These are phyloP conservation scores for Yamadazyma atmosphaerica DNA, from an alignment of 1,139 yeast genomes.

Conservation along the genomic window DNA sequence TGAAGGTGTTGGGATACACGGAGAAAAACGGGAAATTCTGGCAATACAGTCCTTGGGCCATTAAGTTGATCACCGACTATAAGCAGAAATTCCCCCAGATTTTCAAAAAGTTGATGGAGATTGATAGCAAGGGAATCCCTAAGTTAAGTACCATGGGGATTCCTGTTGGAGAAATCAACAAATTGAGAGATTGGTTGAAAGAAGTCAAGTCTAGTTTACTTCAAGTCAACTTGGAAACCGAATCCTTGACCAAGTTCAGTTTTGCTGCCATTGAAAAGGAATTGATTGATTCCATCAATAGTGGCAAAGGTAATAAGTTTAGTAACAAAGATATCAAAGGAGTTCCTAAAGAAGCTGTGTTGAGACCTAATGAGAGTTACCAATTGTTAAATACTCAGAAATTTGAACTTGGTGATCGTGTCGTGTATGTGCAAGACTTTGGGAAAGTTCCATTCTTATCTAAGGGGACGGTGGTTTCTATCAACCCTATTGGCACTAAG, in stretches of 20 bases:
- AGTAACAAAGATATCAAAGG: conserved; percentile 65
- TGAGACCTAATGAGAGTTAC: conserved; percentile 74
- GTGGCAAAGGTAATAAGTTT: conserved; percentile 34
- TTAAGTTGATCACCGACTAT: conserved; percentile 65
- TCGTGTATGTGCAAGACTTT: conserved; percentile 78
- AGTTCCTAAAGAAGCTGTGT: conserved; percentile 82
- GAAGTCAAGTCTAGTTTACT: conserved; percentile 55
- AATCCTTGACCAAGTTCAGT: conserved; percentile 68
- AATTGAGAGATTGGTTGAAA: conserved; percentile 59
- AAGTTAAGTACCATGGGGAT: conserved; percentile 23
- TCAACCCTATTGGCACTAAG: conserved; percentile 61
- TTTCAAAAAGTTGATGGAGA: conserved; percentile 29
- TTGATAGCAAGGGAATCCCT: conserved; percentile 28
- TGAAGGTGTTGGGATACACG: conserved; percentile 87
- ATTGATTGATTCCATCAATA: conserved; percentile 49
- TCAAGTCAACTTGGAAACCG: conserved; percentile 75
- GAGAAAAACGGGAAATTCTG: conserved; percentile 68
- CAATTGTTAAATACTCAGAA: conserved; percentile 72
- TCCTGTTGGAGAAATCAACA: conserved; percentile 34
- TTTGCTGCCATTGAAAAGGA: conserved; percentile 68
- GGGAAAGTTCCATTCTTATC: conserved; percentile 89
- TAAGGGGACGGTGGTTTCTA: conserved; percentile 89
- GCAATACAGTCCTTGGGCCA: conserved; percentile 81
- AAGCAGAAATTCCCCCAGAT: conserved; percentile 60
- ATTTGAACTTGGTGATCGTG: conserved; percentile 87